A percentile compares a stretch with the other conserved stretches of the same genome.
Evolutionary conservation across 2,329 filamentous ascomycete species (phyloP).

Genomic region (Xylariaceae sp.): DNA sequence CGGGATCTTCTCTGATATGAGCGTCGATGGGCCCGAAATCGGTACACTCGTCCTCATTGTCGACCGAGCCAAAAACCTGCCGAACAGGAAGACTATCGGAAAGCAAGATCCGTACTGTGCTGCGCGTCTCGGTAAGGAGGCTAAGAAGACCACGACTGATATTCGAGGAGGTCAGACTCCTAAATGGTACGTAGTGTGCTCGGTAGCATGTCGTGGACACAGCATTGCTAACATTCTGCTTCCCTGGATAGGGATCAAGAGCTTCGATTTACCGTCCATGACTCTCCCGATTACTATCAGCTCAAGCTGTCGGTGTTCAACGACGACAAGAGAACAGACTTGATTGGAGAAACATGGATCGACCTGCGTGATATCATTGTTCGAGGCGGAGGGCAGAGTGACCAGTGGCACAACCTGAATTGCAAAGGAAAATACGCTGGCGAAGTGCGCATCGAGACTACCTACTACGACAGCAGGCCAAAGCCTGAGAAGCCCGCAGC

Average conservation of each 20-base stretch:
- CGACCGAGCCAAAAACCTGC: slow-evolving; percentile 93
- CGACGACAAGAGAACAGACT: slow-evolving; percentile 94
- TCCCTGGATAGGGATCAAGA: slow-evolving; percentile 78
- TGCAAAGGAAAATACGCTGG: slow-evolving; percentile 95
- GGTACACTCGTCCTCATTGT: slow-evolving; percentile 89
- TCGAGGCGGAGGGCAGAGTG: slow-evolving; percentile 84
- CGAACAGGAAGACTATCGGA: slow-evolving; percentile 94
- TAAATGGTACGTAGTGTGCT: slow-evolving; percentile 65
- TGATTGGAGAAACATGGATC: slow-evolving; percentile 93
- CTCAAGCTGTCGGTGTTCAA: slow-evolving; percentile 96
- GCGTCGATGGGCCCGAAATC: slow-evolving; percentile 85
- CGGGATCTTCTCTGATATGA: slow-evolving; percentile 93
- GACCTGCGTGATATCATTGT: slow-evolving; percentile 77
- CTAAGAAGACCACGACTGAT: slow-evolving; percentile 94
- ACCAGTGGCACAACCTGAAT: slow-evolving; percentile 83
- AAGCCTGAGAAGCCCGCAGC: slow-evolving; percentile 68
- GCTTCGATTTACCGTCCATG: slow-evolving; percentile 90
- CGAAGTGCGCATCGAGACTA: slow-evolving; percentile 91
- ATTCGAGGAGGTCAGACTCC: slow-evolving; percentile 93
- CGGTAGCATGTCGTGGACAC: neutral
- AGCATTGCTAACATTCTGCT: slow-evolving; percentile 1
- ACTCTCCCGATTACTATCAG: slow-evolving; percentile 93
- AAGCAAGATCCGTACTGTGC: slow-evolving; percentile 99
- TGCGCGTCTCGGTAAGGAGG: slow-evolving; percentile 88
- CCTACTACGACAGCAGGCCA: slow-evolving; percentile 86